phyloP scores from a whole-genome alignment of 768 basidiomycete genomes.

The Russula sp. region DNA sequence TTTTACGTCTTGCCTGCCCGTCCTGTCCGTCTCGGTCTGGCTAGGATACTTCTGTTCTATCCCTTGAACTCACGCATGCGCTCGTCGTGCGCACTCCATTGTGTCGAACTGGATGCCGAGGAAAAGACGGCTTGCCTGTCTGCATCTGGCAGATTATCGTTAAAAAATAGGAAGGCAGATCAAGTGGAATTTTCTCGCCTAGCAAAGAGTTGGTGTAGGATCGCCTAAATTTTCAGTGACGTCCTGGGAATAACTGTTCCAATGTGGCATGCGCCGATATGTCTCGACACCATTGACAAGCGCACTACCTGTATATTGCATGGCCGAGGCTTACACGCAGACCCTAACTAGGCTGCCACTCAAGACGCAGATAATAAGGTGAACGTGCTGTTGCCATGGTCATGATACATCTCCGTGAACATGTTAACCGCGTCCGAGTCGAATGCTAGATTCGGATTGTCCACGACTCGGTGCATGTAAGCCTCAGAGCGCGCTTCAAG shows the following conservation, averaged over 20 bases:
- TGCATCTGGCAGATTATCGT: constrained; percentile 50
- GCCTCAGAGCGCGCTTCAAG: constrained; percentile 66
- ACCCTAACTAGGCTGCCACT: not conserved
- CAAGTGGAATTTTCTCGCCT: constrained; percentile 39
- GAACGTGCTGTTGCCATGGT: constrained; percentile 29
- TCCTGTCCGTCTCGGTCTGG: too few relatives aligned
- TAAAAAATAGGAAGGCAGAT: not conserved
- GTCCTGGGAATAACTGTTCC: constrained; percentile 95
- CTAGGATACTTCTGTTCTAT: too few relatives aligned
- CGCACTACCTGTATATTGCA: constrained; percentile 96
- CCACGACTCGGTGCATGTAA: constrained; percentile 88
- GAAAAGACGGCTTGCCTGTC: constrained; percentile 96
- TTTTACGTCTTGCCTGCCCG: too few relatives aligned
- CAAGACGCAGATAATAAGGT: too few relatives aligned
- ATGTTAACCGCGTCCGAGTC: constrained; percentile 95
- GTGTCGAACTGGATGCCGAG: constrained; percentile 61
- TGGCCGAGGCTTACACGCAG: constrained; percentile 64
- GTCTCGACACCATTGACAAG: constrained; percentile 95
- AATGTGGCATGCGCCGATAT: constrained; percentile 86
- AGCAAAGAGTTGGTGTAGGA: constrained; percentile 94
- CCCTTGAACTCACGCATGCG: too few relatives aligned
- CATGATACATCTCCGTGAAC: constrained; percentile 98
- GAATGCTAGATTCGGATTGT: constrained; percentile 78
- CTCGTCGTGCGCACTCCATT: constrained; percentile 11
- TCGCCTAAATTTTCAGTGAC: constrained; percentile 94